phyloP scores from a whole-genome alignment of 2,329 filamentous ascomycete species.

The Zopfia rhizophila region DNA sequence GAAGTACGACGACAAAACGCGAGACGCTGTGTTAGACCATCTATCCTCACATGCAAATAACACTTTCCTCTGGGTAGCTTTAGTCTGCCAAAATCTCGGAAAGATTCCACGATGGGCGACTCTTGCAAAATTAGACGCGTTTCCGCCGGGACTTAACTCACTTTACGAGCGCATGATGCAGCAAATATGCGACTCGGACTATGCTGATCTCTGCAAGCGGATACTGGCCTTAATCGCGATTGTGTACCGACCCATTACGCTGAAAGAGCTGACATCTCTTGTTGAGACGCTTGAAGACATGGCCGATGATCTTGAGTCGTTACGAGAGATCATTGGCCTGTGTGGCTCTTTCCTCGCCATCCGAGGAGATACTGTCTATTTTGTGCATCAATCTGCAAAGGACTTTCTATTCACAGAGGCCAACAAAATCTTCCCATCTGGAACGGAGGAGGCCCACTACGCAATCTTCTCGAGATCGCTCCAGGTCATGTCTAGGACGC shows the following conservation, averaged over 20 bases:
- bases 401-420: conserved; percentile 48
- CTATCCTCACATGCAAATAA: too few species aligned
- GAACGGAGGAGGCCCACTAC: too few species aligned
- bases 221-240: conserved; percentile 47
- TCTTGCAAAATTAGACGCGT: conserved; percentile 25
- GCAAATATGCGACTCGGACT: conserved; percentile 37
- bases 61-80: conserved; percentile 48
- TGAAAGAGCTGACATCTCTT: conserved; percentile 47
- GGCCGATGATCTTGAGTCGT: conserved; percentile 35
- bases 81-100: conserved; percentile 47
- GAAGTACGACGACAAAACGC: conserved; percentile 48
- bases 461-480: too few species aligned
- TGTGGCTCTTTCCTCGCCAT: conserved; percentile 56
- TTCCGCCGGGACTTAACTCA: conserved; percentile 49
- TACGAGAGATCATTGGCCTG: conserved; percentile 41
- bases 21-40: conserved; percentile 33
- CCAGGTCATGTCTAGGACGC: too few species aligned
- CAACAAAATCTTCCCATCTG: conserved; percentile 39
- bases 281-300: conserved; percentile 18
- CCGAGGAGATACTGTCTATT: conserved; percentile 30
- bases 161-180: conserved; percentile 55
- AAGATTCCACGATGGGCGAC: conserved; percentile 21
- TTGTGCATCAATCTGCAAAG: conserved; percentile 57
- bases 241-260: conserved; percentile 49
- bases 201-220: conserved; percentile 43